Conservation (phyloP, 2,329 filamentous ascomycete genomes). For the Alternaria gaisen region DNA sequence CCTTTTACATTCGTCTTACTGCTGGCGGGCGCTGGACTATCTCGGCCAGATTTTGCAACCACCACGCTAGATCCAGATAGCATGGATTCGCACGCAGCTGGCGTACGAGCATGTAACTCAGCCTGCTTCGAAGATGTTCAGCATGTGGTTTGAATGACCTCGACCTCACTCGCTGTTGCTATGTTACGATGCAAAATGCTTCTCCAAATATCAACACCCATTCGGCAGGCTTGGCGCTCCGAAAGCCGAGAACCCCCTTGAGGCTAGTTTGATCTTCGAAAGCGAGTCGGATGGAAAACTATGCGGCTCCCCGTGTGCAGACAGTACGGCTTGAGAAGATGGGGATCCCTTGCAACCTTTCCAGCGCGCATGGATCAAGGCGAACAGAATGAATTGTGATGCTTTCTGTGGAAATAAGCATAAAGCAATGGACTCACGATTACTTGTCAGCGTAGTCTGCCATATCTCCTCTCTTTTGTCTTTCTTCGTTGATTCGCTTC, state of each 20-base stretch:
- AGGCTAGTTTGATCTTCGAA: neutral
- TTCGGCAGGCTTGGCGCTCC: slow-evolving; percentile 8
- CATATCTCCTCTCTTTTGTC: neutral
- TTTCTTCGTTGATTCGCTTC: too few species aligned
- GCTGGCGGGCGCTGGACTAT: slow-evolving; percentile 18
- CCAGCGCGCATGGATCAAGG: neutral
- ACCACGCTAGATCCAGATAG: neutral
- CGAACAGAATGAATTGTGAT: neutral
- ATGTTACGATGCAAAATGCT: neutral
- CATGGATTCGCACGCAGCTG: neutral
- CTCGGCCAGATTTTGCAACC: slow-evolving; percentile 12
- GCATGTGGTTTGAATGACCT: neutral
- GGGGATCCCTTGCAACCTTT: neutral
- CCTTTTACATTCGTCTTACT: slow-evolving; percentile 7
- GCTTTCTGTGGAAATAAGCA: neutral
- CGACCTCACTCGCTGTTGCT: neutral
- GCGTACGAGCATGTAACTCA: neutral
- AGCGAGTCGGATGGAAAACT: neutral
- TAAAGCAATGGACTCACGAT: neutral
- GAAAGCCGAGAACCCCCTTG: slow-evolving; percentile 7
- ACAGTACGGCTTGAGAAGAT: neutral
- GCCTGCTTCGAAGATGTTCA: neutral
- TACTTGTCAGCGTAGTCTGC: neutral
- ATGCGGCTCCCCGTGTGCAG: slow-evolving; percentile 1
- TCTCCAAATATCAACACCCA: neutral